Conservation (phyloP, 768 basidiomycete species). For the Ephemerocybe angulata region DNA sequence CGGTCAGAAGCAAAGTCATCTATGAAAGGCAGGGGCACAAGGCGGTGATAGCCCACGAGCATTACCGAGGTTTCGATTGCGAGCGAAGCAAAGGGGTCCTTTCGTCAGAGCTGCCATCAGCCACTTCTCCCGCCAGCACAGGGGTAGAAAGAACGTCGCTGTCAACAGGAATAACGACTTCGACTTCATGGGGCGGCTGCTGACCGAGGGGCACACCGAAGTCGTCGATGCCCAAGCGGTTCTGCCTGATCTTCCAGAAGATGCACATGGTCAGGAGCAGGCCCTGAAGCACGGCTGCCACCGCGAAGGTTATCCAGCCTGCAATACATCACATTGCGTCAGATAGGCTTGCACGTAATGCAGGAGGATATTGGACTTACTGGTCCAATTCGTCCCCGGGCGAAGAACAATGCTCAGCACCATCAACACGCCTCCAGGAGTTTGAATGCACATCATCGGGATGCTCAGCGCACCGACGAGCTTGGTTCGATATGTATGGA, state of each 20-base stretch:
- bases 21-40: not conserved
- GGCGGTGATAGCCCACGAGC: not conserved
- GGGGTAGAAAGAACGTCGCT: not conserved
- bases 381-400: conserved; percentile 27
- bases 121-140: not conserved
- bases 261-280: conserved; percentile 82
- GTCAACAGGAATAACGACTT: not conserved
- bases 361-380: conserved; percentile 13
- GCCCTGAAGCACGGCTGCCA: conserved; percentile 82
- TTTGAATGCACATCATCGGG: conserved; percentile 94
- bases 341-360: conserved; percentile 5
- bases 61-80: not conserved
- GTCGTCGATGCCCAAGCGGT: conserved; percentile 74
- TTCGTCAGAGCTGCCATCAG: not conserved
- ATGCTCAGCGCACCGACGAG: conserved; percentile 93
- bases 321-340: conserved; percentile 49
- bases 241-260: conserved; percentile 79
- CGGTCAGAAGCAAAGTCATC: not conserved
- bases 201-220: conserved; percentile 62
- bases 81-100: not conserved
- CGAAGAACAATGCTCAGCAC: conserved; percentile 73
- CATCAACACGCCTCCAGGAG: conserved; percentile 86
- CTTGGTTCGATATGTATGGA: conserved; percentile 70
- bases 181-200: not conserved
- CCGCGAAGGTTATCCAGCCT: conserved; percentile 82